Evolutionary conservation across 2,329 filamentous ascomycete genomes (phyloP), one percentile per base, ranked within the genome.

Genomic region (Monosporascus sp.): DNA sequence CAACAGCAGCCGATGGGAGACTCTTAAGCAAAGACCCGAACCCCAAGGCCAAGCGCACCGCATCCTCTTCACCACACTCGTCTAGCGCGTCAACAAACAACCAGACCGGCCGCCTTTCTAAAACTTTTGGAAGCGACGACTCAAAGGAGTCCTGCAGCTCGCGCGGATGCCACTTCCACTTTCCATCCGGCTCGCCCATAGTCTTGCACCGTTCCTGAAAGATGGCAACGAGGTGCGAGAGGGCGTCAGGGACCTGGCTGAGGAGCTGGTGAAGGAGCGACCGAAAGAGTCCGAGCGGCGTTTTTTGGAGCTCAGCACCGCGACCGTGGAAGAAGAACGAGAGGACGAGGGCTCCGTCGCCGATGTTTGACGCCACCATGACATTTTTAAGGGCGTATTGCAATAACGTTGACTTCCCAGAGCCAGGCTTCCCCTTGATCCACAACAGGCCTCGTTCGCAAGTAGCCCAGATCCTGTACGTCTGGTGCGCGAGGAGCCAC

Each of bases 261-360:
- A 83, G 61, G 0, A 83, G 60, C 39, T 83, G 77, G 1, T 66
- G 55, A 0, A 83, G 51, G 0, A 83, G 51, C 0, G 77, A 77
- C 3, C 78, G 70, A 55, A 80, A 81, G 63, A 83, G 71, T 0
- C 81, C 80, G 0, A 65, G 25, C 0, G 69, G 66, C 0, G 77
- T 72, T 50, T 68, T 78, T 47, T 83, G 75, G 7, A 77, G 60
- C 5, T 63, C 37, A 0, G 66, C 62, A 0, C 75, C 76, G 49
- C 73, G 63, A 0, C 75, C 75, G 51, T 78, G 74, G 66, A 79
- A 80, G 62, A 79, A 80, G 62, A 77, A 79, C 0, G 70, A 72
- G 1, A 76, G 51, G 0, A 73, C 56, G 0, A 65, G 43, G 27
- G 27, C 27, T 31, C 27, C 14, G 27, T 14, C 27, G 27, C 1